Conservation (phyloP, 2,329 filamentous ascomycete species). For the Pseudocercospora pini-densiflorae region DNA sequence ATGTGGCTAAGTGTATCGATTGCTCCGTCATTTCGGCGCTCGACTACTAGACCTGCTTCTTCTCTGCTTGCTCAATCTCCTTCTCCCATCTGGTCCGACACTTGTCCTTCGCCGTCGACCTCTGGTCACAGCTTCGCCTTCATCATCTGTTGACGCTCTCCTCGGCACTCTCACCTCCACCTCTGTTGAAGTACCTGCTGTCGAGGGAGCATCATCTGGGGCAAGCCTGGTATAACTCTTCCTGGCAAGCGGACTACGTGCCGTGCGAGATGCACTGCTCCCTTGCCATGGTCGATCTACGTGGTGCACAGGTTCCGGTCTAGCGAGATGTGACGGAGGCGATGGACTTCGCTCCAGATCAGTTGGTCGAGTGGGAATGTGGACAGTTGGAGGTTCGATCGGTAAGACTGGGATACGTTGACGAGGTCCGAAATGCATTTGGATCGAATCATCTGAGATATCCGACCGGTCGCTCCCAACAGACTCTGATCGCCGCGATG, state of each 20-base stretch:
- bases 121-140: constrained; percentile 21
- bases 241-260: constrained; percentile 52
- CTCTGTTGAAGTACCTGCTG: constrained; percentile 24
- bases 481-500: constrained; percentile 13
- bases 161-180: constrained; percentile 28
- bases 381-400: constrained; percentile 9
- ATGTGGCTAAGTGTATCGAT: background rate
- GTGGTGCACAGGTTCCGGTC: constrained; percentile 16
- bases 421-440: constrained; percentile 25
- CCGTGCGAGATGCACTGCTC: constrained; percentile 35
- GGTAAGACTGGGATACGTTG: background rate
- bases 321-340: background rate
- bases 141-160: constrained; percentile 20
- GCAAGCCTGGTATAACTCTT: constrained; percentile 44
- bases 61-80: constrained; percentile 32
- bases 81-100: constrained; percentile 30
- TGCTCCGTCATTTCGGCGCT: constrained; percentile 12
- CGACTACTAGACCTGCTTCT: constrained; percentile 26
- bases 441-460: constrained; percentile 22
- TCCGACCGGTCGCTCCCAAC: constrained; percentile 21
- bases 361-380: constrained; percentile 13
- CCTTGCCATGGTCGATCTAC: constrained; percentile 14
- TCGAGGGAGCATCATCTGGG: constrained; percentile 25
- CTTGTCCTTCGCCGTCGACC: constrained; percentile 25
- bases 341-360: constrained; percentile 11